A percentile compares a stretch with the other conserved stretches of the same genome.
Evolutionary conservation across 2,329 filamentous ascomycete genomes (phyloP).

Genomic region (Colletotrichum camelliae): DNA sequence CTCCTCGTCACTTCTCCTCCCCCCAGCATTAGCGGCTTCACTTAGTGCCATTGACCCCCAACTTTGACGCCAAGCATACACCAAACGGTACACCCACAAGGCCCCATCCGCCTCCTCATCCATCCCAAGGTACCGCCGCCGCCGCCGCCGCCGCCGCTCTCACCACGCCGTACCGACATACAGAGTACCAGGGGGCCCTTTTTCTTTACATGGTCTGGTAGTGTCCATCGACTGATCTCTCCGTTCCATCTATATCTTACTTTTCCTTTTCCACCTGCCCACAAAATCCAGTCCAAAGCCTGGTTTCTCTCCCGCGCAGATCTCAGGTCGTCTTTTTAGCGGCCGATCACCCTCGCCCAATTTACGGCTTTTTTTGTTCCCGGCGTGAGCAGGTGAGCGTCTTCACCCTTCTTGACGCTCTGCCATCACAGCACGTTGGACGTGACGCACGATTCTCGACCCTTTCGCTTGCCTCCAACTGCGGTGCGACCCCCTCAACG

Average conservation of each 20-base stretch:
- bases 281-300: not conserved
- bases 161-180: not conserved
- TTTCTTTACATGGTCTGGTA: slow-evolving; percentile 26
- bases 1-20: not conserved
- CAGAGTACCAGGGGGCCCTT: not conserved
- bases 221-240: not conserved
- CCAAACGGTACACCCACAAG: slow-evolving; percentile 2
- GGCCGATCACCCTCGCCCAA: slow-evolving; percentile 12
- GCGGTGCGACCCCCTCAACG: not conserved
- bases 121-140: slow-evolving; percentile 12
- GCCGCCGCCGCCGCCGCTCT: not conserved
- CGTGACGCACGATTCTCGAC: not conserved
- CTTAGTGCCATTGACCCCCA: slow-evolving; percentile 15
- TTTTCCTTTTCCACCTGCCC: not conserved
- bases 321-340: slow-evolving; percentile 6
- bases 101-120: not conserved
- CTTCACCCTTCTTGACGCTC: not conserved
- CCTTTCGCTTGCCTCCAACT: not conserved
- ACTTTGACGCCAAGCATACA: slow-evolving; percentile 10
- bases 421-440: not conserved
- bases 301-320: slow-evolving; percentile 12
- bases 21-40: slow-evolving; percentile 8
- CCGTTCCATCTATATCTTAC: slow-evolving; percentile 1
- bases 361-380: slow-evolving; percentile 2
- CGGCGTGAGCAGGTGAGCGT: not conserved